Percentiles rank a stretch among this genome's conserved stretches.
Evolutionary conservation across 2,329 filamentous ascomycete genomes (phyloP).

Genomic region (Botrytis pseudocinerea): DNA sequence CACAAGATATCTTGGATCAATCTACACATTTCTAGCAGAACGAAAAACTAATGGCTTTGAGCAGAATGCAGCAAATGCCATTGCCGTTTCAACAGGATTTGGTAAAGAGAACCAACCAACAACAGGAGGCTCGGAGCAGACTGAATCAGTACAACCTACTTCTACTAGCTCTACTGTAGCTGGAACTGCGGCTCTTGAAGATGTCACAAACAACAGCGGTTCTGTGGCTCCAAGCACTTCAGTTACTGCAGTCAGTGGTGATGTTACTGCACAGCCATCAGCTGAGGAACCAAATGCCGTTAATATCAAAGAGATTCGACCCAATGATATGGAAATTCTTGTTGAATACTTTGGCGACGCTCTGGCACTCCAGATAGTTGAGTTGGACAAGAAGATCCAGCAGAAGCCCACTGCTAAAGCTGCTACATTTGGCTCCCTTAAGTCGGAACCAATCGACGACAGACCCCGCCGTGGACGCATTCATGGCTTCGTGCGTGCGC

Average conservation of each 20-base stretch:
- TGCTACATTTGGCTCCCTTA: constrained; percentile 54
- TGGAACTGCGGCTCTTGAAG: neutral
- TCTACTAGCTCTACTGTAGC: neutral
- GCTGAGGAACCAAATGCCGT: neutral
- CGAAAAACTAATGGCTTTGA: neutral
- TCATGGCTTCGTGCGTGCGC: constrained; percentile 57
- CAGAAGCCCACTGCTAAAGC: constrained; percentile 56
- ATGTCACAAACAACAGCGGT: neutral
- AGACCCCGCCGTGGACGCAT: constrained; percentile 62
- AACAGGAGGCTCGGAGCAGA: neutral
- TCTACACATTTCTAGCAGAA: neutral
- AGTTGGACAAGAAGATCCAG: constrained; percentile 56
- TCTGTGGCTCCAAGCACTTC: neutral
- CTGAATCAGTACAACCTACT: neutral
- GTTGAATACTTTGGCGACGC: constrained; percentile 52
- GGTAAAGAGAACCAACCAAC: constrained; percentile 16
- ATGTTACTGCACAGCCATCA: constrained; percentile 5
- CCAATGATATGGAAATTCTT: constrained; percentile 48
- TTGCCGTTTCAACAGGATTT: neutral
- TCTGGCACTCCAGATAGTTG: constrained; percentile 51
- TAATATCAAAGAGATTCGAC: constrained; percentile 41
- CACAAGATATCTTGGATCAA: neutral
- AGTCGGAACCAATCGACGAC: constrained; percentile 56
- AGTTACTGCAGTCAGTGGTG: neutral
- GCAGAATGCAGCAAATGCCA: constrained; percentile 3